phyloP scores from a whole-genome alignment of 306 rosid genomes.

The Trichosanthes truncata region DNA sequence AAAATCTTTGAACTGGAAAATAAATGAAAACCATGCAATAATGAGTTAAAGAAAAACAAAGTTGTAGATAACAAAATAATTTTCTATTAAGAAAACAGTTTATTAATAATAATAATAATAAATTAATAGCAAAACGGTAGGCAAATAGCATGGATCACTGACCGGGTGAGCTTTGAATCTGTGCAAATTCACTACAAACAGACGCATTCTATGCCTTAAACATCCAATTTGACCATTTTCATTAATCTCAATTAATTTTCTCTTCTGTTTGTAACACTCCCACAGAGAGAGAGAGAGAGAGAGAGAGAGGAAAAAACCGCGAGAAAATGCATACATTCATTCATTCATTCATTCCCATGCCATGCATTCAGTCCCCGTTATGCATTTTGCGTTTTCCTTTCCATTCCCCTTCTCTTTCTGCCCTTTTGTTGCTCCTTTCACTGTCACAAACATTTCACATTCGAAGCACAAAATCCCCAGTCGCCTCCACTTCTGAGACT shows the following conservation, averaged over 20 bases:
- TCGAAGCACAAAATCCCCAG: background rate
- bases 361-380: background rate
- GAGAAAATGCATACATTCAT: background rate
- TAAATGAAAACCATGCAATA: no score
- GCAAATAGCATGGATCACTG: slow-evolving; percentile 17
- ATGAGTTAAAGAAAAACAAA: no score
- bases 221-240: background rate
- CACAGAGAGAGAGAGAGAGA: background rate
- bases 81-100: no score
- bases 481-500: background rate
- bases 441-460: background rate
- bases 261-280: background rate
- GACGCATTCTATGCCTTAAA: background rate
- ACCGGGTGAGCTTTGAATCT: slow-evolving; percentile 17
- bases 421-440: background rate
- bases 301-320: background rate
- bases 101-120: no score
- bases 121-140: slow-evolving; percentile 9
- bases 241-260: background rate
- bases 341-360: background rate
- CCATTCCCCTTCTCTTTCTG: background rate
- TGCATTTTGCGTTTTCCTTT: background rate
- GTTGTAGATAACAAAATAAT: no score
- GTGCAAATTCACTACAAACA: background rate
- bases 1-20: no score